A percentile compares a stretch with the other conserved stretches of the same genome.
These are phyloP conservation scores for Albatrellus sp. DNA, from an alignment of 1,284 basidiomycete species.

Conservation along the genomic window DNA sequence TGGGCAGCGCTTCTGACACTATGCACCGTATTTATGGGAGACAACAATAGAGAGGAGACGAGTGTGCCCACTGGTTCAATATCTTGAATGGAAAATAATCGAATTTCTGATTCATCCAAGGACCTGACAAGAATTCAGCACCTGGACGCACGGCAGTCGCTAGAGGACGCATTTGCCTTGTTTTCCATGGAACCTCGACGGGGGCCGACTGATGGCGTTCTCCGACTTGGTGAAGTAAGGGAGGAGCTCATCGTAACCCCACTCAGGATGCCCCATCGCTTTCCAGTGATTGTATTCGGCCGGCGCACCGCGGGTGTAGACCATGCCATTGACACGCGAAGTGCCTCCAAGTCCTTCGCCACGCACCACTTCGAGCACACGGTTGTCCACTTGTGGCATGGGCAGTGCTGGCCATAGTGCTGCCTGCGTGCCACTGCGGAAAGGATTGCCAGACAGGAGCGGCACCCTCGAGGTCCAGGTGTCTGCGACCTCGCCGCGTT, in stretches of 20 bases:
- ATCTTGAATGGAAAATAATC: neutral
- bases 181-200: constrained; percentile 11
- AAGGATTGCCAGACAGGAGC: neutral
- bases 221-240: constrained; percentile 21
- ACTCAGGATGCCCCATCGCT: constrained; percentile 15
- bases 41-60: neutral
- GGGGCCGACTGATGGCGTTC: constrained; percentile 7
- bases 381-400: constrained; percentile 9
- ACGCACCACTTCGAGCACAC: constrained; percentile 14
- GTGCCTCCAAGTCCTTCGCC: constrained; percentile 28
- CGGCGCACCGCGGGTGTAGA: constrained; percentile 18
- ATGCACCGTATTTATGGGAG: neutral
- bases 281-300: constrained; percentile 20
- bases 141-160: neutral
- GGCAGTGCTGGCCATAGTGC: constrained; percentile 3
- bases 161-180: constrained; percentile 13
- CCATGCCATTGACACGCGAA: constrained; percentile 23
- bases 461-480: neutral
- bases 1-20: neutral
- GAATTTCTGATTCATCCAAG: constrained; percentile 1
- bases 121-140: neutral
- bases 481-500: constrained; percentile 16
- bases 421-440: neutral
- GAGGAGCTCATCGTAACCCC: constrained; percentile 18
- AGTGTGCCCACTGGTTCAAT: neutral